Percentiles rank a stretch among this genome's conserved stretches.
Evolutionary conservation across 1,139 yeast genomes (phyloP).

Genomic region (Eremothecium sinecaudum): DNA sequence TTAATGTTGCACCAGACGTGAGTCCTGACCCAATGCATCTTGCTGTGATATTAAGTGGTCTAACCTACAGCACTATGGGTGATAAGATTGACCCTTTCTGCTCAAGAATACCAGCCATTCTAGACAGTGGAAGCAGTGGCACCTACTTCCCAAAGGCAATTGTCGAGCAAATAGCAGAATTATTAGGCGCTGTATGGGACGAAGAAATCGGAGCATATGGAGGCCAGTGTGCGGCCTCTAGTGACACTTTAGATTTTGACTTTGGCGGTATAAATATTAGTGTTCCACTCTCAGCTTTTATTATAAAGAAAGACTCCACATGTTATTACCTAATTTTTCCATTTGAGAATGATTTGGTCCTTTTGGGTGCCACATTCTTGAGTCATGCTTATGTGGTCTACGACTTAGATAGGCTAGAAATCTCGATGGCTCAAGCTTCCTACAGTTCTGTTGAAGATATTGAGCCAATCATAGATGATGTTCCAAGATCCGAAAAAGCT

Average conservation of each 20-base stretch:
- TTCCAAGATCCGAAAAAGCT: conserved; percentile 42
- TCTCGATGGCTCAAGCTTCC: conserved; percentile 58
- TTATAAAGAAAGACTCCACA: conserved; percentile 15
- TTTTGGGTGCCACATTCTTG: conserved; percentile 66
- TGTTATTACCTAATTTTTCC: conserved; percentile 34
- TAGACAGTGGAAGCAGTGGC: conserved; percentile 65
- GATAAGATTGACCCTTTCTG: conserved; percentile 24
- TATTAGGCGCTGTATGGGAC: conserved; percentile 35
- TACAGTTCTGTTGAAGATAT: conserved; percentile 33
- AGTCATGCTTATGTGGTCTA: conserved; percentile 68
- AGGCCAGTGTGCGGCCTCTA: conserved; percentile 27
- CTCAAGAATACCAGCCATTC: conserved; percentile 36
- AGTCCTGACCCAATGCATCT: conserved; percentile 33
- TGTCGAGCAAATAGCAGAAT: conserved; percentile 34
- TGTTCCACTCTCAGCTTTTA: conserved; percentile 40
- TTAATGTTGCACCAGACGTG: conserved; percentile 31
- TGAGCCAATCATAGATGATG: conserved; percentile 35
- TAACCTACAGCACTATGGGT: conserved; percentile 30
- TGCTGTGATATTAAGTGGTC: conserved; percentile 38
- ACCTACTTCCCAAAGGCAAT: conserved; percentile 43
- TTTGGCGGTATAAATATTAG: conserved; percentile 46
- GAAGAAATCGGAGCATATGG: conserved; percentile 32
- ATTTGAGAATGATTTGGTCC: conserved; percentile 30
- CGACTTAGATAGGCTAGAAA: conserved; percentile 56
- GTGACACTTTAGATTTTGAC: conserved; percentile 26